Evolutionary conservation across 805 yeast species (phyloP).

Genomic region (Schizosaccharomyces cryophilus): DNA sequence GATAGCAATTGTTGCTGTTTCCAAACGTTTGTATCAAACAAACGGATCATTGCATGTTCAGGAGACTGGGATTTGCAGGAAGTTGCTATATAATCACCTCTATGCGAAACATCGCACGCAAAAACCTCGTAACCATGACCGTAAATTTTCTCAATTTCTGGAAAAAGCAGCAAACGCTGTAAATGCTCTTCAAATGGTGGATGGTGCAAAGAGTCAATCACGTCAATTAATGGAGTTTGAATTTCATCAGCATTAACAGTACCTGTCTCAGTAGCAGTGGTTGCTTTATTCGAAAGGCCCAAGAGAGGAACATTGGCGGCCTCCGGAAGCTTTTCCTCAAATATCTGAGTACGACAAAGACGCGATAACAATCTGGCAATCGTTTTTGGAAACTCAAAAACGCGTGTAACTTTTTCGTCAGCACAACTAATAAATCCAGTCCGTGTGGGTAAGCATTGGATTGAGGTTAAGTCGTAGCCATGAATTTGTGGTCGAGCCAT

Average conservation of each 20-base stretch:
- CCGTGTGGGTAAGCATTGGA: slow-evolving; percentile 32
- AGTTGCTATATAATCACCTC: slow-evolving; percentile 43
- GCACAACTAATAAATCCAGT: slow-evolving; percentile 71
- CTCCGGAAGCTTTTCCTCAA: slow-evolving; percentile 30
- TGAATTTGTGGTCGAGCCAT: slow-evolving; percentile 94
- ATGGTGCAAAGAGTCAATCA: slow-evolving; percentile 13
- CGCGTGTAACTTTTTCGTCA: slow-evolving; percentile 77
- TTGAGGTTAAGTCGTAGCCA: slow-evolving; percentile 85
- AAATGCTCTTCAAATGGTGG: slow-evolving; percentile 82
- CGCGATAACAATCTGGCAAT: slow-evolving; percentile 37
- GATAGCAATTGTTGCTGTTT: slow-evolving; percentile 29
- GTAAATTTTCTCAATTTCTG: slow-evolving; percentile 78
- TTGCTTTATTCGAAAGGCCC: slow-evolving; percentile 81
- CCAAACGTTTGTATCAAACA: slow-evolving; percentile 40
- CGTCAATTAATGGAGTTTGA: slow-evolving; percentile 13
- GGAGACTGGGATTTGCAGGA: slow-evolving; percentile 75
- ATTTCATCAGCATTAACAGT: slow-evolving; percentile 15
- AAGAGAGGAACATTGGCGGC: slow-evolving; percentile 79
- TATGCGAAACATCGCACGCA: slow-evolving; percentile 46
- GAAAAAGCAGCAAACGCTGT: slow-evolving; percentile 82
- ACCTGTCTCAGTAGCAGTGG: slow-evolving; percentile 23
- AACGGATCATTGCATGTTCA: slow-evolving; percentile 63
- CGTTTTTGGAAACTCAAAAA: slow-evolving; percentile 67
- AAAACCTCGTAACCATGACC: slow-evolving; percentile 95
- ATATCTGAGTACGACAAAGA: slow-evolving; percentile 15